A percentile compares a stretch with the other conserved stretches of the same genome.
Evolutionary conservation across 805 yeast species (phyloP).

Genomic region (Priceomyces melissophilus): DNA sequence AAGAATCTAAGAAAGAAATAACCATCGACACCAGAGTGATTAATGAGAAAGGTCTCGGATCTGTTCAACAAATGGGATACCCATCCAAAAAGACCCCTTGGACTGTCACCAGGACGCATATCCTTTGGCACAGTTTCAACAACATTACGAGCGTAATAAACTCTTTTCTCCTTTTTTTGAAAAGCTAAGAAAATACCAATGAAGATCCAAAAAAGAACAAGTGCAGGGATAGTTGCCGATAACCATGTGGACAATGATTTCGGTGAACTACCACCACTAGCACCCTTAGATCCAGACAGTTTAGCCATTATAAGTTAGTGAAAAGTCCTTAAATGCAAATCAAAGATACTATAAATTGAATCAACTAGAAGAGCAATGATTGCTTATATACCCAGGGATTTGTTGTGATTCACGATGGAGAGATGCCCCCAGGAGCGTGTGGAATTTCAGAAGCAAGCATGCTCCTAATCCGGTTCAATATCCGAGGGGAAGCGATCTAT

Average conservation of each 20-base stretch:
- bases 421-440: no score
- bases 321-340: not conserved
- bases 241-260: constrained; percentile 50
- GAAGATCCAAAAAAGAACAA: constrained; percentile 40
- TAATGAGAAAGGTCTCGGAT: constrained; percentile 62
- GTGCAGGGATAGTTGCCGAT: constrained; percentile 44
- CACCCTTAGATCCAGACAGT: constrained; percentile 8
- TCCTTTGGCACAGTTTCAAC: constrained; percentile 47
- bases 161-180: constrained; percentile 44
- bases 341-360: no score
- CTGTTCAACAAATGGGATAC: constrained; percentile 44
- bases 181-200: constrained; percentile 34
- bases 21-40: constrained; percentile 73
- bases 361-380: not conserved
- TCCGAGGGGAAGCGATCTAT: no score
- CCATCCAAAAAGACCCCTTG: constrained; percentile 54
- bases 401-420: no score
- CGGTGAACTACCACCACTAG: no score
- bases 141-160: constrained; percentile 49
- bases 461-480: no score
- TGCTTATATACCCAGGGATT: no score
- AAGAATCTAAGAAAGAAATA: constrained; percentile 69
- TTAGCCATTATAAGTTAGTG: constrained; percentile 3
- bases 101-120: constrained; percentile 41
- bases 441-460: no score